These are phyloP conservation scores for Neospora caninum DNA, from an alignment of 169 alveolate species.

Conservation along the genomic window DNA sequence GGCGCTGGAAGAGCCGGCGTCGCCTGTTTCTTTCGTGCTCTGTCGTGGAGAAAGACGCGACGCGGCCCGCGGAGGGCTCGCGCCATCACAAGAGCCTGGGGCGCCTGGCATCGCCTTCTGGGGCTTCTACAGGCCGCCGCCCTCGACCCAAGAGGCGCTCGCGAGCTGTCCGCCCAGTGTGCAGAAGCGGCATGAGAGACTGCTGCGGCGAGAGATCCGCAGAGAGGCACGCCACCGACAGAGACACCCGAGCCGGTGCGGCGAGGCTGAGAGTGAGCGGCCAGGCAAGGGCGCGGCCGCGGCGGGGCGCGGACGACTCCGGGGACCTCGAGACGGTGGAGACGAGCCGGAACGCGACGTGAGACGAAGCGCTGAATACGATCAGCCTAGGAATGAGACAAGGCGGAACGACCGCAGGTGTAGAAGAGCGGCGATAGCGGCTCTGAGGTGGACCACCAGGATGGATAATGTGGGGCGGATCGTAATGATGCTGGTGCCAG, in stretches of 20 bases:
- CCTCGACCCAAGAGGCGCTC: slow-evolving; percentile 44
- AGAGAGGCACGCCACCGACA: neutral
- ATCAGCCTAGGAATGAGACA: too few species aligned
- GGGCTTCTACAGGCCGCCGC: slow-evolving; percentile 53
- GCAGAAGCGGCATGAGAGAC: neutral
- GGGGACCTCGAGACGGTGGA: neutral
- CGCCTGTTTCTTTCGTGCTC: too few species aligned
- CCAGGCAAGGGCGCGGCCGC: too few species aligned
- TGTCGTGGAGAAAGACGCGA: neutral
- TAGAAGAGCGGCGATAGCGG: neutral
- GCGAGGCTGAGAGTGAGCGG: too few species aligned
- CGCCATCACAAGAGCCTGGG: slow-evolving; percentile 32
- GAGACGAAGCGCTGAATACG: too few species aligned
- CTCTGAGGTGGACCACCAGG: neutral
- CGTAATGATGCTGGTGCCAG: neutral
- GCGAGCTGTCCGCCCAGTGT: slow-evolving; percentile 52
- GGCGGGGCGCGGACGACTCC: neutral
- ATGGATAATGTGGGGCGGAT: slow-evolving; percentile 25
- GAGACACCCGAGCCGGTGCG: neutral
- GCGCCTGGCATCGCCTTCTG: neutral
- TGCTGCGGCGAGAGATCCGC: neutral
- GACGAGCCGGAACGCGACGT: neutral
- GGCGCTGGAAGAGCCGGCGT: neutral
- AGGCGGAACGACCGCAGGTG: neutral
- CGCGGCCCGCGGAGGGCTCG: slow-evolving; percentile 1